These are phyloP conservation scores for Zygosaccharomyces sapae DNA, from an alignment of 1,139 yeast species.

Conservation along the genomic window DNA sequence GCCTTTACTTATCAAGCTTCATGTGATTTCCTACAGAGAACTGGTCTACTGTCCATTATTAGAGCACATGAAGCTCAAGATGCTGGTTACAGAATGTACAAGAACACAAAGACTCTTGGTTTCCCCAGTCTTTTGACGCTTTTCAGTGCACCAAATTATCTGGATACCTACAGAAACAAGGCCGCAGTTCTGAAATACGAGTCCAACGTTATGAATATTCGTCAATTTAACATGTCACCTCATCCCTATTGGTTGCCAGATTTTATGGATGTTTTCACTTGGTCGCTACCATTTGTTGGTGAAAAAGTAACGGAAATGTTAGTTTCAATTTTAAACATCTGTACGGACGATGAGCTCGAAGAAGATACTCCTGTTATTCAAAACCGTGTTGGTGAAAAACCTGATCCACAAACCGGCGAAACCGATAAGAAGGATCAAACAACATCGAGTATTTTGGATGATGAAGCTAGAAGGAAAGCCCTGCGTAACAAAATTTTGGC, in stretches of 20 bases:
- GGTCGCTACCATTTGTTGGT: conserved; percentile 99
- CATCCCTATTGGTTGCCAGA: conserved; percentile 98
- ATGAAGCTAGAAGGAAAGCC: conserved; percentile 44
- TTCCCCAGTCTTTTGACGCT: conserved; percentile 89
- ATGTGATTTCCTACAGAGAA: conserved; percentile 73
- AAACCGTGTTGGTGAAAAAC: conserved; percentile 17
- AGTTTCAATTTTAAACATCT: conserved; percentile 82
- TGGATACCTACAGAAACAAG: conserved; percentile 89
- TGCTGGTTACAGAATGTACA: conserved; percentile 94
- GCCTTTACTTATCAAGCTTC: conserved; percentile 84
- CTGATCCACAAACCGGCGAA: conserved; percentile 2
- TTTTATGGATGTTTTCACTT: conserved; percentile 94
- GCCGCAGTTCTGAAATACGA: conserved; percentile 94
- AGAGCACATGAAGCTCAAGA: conserved; percentile 99
- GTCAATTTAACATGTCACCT: conserved; percentile 89
- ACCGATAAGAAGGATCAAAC: conserved; percentile 1
- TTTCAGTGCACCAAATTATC: conserved; percentile 93
- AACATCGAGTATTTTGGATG: conserved; percentile 28
- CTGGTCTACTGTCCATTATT: conserved; percentile 75
- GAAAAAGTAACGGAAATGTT: conserved; percentile 93
- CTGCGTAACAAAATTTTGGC: conserved; percentile 88
- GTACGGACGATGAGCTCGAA: conserved; percentile 91
- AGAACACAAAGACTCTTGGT: conserved; percentile 76
- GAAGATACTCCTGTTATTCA: conserved; percentile 40
- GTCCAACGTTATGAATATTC: conserved; percentile 86